Base-by-base conservation (phyloP, 805 yeast species). In the Metschnikowia picachoensis region DNA sequence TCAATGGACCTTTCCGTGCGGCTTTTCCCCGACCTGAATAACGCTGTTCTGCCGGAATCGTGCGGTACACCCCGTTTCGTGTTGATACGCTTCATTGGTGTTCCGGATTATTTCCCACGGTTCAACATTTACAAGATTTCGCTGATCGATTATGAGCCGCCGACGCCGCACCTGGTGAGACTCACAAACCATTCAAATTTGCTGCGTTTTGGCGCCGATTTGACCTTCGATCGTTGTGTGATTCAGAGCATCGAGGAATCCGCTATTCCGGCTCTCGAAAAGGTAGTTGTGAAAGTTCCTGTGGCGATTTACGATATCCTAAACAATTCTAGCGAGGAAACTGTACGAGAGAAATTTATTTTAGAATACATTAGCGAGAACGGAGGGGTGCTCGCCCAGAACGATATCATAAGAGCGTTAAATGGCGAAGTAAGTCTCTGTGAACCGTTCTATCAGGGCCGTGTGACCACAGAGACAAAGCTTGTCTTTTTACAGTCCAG, bases 391-490 rank as follows among this genome's bases (percentile, higher is more conserved):
- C 64, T 67, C 20, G 64, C 71, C 29, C 74, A 70, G 38, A 77
- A 75, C 20, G 79, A 76, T 49, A 41, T 55, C 8, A 62, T 77
- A 2, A 62, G 77, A 15, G 61, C 60, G 4, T 56, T 79, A 15
- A 73, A 74, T 50, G 85, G 85, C 16, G 56, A 58, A 7, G 74
- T 87, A 3, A 55, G 77, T 3, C 73, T 82, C 20, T 79, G 89
- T 60, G 95, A 87, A 54, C 95, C 95, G 0, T 73, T 79, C 2
- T 79, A 76, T 35, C 95, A 87, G 59, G 96, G 96, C 0, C 52
- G 60, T 7, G 56, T 85, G 1, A 61, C 66, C 16, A 46, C 52
- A 1, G 61, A 64, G 1, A 82, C 92, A 0, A 68, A 68, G n/a
- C 64, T 87, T 2, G 74, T 82, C 2, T 63, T 86, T 29, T 76